Evolutionary conservation across 2,329 filamentous ascomycete species (phyloP).

Genomic region (Arthrobotrys pseudoclavata): DNA sequence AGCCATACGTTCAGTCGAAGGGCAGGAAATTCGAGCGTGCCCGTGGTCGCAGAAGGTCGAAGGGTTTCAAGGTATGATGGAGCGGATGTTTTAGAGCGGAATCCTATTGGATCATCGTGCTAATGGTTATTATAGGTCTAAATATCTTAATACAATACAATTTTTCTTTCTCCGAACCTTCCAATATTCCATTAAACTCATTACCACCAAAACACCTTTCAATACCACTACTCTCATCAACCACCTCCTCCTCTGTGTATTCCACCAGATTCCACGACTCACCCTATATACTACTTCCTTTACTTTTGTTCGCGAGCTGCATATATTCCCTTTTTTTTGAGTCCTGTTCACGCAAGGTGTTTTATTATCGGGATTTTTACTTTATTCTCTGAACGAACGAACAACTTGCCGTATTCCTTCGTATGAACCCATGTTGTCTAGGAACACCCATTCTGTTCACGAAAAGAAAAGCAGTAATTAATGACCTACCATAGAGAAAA

Average conservation of each 20-base stretch:
- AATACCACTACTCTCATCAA: conserved; percentile 25
- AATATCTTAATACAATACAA: conserved; percentile 44
- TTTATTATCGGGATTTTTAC: conserved; percentile 60
- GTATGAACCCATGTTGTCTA: conserved; percentile 41
- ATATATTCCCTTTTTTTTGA: conserved; percentile 57
- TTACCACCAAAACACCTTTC: conserved; percentile 38
- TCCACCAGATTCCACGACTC: conserved; percentile 47
- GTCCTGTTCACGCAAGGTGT: conserved; percentile 61
- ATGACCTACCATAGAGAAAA: conserved; percentile 59
- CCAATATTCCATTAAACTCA: conserved; percentile 20
- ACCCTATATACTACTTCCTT: conserved; percentile 49
- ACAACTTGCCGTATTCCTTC: conserved; percentile 42
- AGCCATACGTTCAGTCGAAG: conserved; percentile 90
- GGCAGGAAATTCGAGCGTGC: conserved; percentile 99
- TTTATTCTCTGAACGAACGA: conserved; percentile 52
- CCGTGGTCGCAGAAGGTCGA: conserved; percentile 97
- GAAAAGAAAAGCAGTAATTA: conserved; percentile 59
- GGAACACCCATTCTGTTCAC: conserved; percentile 47
- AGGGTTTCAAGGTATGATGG: conserved; percentile 99
- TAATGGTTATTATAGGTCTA: conserved; percentile 39
- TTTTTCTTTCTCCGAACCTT: conserved; percentile 20
- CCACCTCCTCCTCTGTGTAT: conserved; percentile 53
- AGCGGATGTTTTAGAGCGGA: neutral
- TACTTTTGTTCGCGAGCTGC: conserved; percentile 49
- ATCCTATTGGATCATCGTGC: neutral